A percentile compares a stretch with the other conserved stretches of the same genome.
Evolutionary conservation across 768 basidiomycete species (phyloP).

Genomic region (Tremella fuciformis): DNA sequence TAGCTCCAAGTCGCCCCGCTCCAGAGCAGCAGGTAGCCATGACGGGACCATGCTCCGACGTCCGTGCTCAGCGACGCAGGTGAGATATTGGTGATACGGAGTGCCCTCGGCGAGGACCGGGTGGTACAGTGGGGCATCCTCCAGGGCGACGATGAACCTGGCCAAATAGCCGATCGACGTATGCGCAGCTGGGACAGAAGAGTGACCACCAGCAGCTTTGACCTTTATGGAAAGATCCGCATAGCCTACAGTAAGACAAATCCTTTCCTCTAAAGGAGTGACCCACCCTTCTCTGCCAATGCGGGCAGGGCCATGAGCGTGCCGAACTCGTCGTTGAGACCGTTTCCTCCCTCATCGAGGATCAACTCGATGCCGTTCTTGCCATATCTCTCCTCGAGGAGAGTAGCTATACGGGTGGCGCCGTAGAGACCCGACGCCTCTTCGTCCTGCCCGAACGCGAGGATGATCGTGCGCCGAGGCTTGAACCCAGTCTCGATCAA

Average conservation of each 20-base stretch:
- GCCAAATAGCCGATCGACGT: constrained; percentile 49
- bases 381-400: constrained; percentile 4
- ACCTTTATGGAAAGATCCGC: constrained; percentile 38
- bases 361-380: constrained; percentile 2
- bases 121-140: constrained; percentile 32
- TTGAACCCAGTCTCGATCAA: constrained; percentile 33
- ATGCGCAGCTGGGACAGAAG: constrained; percentile 43
- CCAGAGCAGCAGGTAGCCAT: constrained; percentile 22
- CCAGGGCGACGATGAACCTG: constrained; percentile 44
- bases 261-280: background rate
- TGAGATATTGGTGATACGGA: constrained; percentile 62
- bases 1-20: constrained; percentile 17
- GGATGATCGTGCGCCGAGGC: constrained; percentile 43
- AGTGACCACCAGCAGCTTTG: constrained; percentile 45
- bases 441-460: constrained; percentile 48
- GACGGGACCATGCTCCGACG: constrained; percentile 54
- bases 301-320: constrained; percentile 7
- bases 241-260: constrained; percentile 22
- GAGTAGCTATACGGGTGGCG: background rate
- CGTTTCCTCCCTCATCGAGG: constrained; percentile 10
- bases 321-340: constrained; percentile 5
- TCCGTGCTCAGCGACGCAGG: constrained; percentile 65
- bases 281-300: constrained; percentile 11
- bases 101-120: constrained; percentile 58
- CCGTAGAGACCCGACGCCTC: constrained; percentile 1